Evolutionary conservation across 441 rosid genomes (phyloP).

Genomic region (Croton laevigatus): DNA sequence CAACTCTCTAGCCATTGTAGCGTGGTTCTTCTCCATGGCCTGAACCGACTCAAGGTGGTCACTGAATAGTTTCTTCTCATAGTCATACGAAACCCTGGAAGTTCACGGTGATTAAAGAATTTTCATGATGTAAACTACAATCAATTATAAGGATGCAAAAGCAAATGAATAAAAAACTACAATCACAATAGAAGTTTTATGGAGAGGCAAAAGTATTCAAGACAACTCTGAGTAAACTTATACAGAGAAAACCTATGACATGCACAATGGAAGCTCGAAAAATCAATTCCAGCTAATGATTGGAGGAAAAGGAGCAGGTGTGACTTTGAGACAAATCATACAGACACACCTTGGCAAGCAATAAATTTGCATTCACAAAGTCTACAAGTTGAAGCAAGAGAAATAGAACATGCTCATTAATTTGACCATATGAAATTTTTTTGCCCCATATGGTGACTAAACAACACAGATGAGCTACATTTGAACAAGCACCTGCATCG

Average conservation of each 20-base stretch:
- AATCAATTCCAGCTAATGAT: neutral
- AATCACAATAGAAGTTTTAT: neutral
- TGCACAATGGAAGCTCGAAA: neutral
- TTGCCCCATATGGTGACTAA: too few relatives aligned
- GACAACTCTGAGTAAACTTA: neutral
- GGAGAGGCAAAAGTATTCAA: neutral
- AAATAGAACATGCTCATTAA: slow-evolving; percentile 11
- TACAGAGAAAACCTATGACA: neutral
- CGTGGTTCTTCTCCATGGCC: slow-evolving; percentile 85
- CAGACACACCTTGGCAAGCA: neutral
- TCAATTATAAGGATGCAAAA: neutral
- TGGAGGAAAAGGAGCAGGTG: neutral
- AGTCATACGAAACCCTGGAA: slow-evolving; percentile 80
- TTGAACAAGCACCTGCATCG: slow-evolving; percentile 68
- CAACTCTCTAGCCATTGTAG: slow-evolving; percentile 83
- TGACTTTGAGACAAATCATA: slow-evolving; percentile 4
- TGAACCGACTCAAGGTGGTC: slow-evolving; percentile 96
- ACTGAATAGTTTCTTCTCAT: slow-evolving; percentile 79
- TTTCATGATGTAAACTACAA: neutral
- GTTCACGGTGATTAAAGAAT: slow-evolving; percentile 19
- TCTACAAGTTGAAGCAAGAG: neutral
- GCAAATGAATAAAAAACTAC: neutral
- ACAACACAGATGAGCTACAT: slow-evolving; percentile 1
- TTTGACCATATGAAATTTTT: neutral
- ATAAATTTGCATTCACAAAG: slow-evolving; percentile 10